Evolutionary conservation across 257 asterid genomes (phyloP).

Genomic region (Dorcoceras hygrometricum): DNA sequence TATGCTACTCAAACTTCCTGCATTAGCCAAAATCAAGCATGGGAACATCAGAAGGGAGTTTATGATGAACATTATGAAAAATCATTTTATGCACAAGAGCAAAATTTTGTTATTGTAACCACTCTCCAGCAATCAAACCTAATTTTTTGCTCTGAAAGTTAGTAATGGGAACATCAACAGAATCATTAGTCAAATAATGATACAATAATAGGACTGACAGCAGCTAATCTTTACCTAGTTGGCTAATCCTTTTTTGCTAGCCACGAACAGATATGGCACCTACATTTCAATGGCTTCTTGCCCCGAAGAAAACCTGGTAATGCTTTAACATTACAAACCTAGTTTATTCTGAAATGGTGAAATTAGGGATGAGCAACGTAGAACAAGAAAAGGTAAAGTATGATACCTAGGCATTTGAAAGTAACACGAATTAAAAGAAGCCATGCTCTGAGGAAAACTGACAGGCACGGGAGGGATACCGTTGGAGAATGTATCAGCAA

Average conservation of each 20-base stretch:
- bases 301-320: conserved; percentile 51
- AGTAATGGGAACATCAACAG: too few species aligned
- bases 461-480: conserved; percentile 32
- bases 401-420: conserved; percentile 72
- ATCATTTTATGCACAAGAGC: too few species aligned
- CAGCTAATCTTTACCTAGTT: conserved; percentile 61
- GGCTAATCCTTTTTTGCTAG: conserved; percentile 48
- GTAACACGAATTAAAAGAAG: conserved; percentile 59
- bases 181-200: too few species aligned
- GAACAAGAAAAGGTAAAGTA: not conserved
- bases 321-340: conserved; percentile 12
- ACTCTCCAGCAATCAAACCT: too few species aligned
- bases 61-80: not conserved
- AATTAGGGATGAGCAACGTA: not conserved
- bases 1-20: conserved; percentile 78
- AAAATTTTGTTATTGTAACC: too few species aligned
- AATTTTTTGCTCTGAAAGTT: too few species aligned
- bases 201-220: too few species aligned
- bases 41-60: conserved; percentile 10
- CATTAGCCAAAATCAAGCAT: conserved; percentile 31
- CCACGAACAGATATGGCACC: conserved; percentile 44
- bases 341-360: not conserved
- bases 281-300: conserved; percentile 78
- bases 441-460: conserved; percentile 45
- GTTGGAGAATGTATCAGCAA: conserved; percentile 41